These are phyloP conservation scores for Lecanicillium sp. DNA, from an alignment of 2,329 filamentous ascomycete species.

Conservation along the genomic window DNA sequence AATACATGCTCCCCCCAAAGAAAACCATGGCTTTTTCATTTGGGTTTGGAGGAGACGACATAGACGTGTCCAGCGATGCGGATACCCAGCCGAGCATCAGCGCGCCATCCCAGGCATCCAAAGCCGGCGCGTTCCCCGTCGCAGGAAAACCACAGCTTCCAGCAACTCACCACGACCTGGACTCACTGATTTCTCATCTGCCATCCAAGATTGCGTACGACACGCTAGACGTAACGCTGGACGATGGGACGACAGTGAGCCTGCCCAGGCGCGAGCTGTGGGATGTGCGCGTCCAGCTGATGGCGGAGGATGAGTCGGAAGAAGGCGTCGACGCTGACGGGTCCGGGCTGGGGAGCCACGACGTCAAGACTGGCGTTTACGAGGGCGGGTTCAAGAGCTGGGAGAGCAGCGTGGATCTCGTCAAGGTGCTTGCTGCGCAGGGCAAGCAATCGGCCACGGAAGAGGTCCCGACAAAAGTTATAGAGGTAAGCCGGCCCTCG, in stretches of 20 bases:
- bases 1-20: no score
- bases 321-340: slow-evolving; percentile 25
- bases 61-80: slow-evolving; percentile 41
- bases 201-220: slow-evolving; percentile 70
- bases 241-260: slow-evolving; percentile 42
- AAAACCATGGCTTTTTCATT: slow-evolving; percentile 47
- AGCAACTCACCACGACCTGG: slow-evolving; percentile 42
- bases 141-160: slow-evolving; percentile 52
- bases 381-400: slow-evolving; percentile 86
- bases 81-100: slow-evolving; percentile 13
- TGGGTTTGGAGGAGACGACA: slow-evolving; percentile 56
- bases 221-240: slow-evolving; percentile 49
- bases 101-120: slow-evolving; percentile 17
- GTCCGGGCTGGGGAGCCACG: slow-evolving; percentile 56
- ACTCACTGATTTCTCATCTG: slow-evolving; percentile 46
- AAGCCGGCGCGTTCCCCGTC: slow-evolving; percentile 50
- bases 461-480: slow-evolving; percentile 32
- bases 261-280: slow-evolving; percentile 72
- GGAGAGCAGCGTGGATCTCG: slow-evolving; percentile 78
- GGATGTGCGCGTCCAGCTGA: slow-evolving; percentile 74
- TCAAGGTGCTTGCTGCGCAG: slow-evolving; percentile 52
- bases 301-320: slow-evolving; percentile 57
- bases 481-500: slow-evolving; percentile 48
- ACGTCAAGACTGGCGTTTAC: slow-evolving; percentile 75
- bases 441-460: slow-evolving; percentile 24